Conservation (phyloP, 2,329 filamentous ascomycete genomes). For the Davidsoniella eucalypti region DNA sequence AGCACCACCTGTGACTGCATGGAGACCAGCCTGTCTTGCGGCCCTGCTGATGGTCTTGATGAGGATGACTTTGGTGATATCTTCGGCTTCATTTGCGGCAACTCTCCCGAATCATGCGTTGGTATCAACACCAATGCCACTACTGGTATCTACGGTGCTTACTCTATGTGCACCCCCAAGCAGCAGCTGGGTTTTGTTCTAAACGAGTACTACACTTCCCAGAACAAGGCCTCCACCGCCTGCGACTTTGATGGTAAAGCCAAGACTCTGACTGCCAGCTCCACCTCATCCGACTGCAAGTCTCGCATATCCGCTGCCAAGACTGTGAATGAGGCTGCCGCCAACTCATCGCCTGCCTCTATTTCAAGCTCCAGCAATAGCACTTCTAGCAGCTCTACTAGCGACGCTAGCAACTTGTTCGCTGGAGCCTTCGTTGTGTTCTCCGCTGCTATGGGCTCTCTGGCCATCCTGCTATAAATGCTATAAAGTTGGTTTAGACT, state of each 20-base stretch:
- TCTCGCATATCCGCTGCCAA: conserved; percentile 46
- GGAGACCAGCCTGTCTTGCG: conserved; percentile 56
- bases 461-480: conserved; percentile 9
- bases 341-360: conserved; percentile 17
- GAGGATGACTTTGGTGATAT: conserved; percentile 45
- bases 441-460: conserved; percentile 2
- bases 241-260: conserved; percentile 60
- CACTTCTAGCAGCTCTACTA: conserved; percentile 3
- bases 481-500: background rate
- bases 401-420: conserved; percentile 1
- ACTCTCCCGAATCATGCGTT: conserved; percentile 37
- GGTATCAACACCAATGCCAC: conserved; percentile 53
- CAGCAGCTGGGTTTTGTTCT: conserved; percentile 61
- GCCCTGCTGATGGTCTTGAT: conserved; percentile 40
- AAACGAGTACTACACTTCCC: conserved; percentile 51
- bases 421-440: conserved; percentile 5
- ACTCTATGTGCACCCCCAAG: conserved; percentile 56
- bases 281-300: conserved; percentile 36
- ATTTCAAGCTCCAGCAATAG: conserved; percentile 2
- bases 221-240: conserved; percentile 36
- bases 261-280: conserved; percentile 30
- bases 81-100: conserved; percentile 60
- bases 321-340: conserved; percentile 31
- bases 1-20: conserved; percentile 71
- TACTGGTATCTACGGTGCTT: conserved; percentile 56